Conservation (phyloP, 306 rosid species). For the Pyrus communis region DNA sequence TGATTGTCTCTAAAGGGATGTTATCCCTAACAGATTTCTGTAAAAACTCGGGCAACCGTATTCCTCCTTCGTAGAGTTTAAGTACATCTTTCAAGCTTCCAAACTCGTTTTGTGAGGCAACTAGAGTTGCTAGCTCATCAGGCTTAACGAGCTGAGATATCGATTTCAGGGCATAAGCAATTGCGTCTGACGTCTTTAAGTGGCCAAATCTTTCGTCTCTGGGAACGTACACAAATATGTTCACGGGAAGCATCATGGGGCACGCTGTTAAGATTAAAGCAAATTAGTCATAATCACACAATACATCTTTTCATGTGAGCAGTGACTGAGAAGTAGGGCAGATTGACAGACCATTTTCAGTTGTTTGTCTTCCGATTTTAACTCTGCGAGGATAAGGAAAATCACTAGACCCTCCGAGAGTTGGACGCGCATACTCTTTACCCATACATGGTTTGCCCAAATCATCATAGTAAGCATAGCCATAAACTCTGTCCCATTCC, state of each 20-base stretch:
- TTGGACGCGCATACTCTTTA: slow-evolving; percentile 32
- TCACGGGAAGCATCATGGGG: slow-evolving; percentile 29
- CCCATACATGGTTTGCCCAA: slow-evolving; percentile 45
- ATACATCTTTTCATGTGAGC: not conserved
- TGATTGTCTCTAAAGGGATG: slow-evolving; percentile 46
- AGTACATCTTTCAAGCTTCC: slow-evolving; percentile 55
- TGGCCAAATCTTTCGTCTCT: slow-evolving; percentile 83
- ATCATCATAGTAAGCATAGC: slow-evolving; percentile 66
- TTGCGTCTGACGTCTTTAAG: slow-evolving; percentile 69
- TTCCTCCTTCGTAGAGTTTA: slow-evolving; percentile 67
- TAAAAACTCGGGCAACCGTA: slow-evolving; percentile 40
- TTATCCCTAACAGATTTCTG: slow-evolving; percentile 29
- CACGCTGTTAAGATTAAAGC: slow-evolving; percentile 38
- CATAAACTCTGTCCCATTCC: slow-evolving; percentile 69
- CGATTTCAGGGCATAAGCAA: slow-evolving; percentile 59
- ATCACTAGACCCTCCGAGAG: slow-evolving; percentile 56
- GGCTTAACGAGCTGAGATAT: slow-evolving; percentile 50
- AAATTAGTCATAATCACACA: not conserved
- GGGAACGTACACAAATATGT: slow-evolving; percentile 72
- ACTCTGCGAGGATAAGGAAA: slow-evolving; percentile 82
- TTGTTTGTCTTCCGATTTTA: slow-evolving; percentile 52
- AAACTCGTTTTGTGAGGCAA: slow-evolving; percentile 58
- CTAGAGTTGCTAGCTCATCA: slow-evolving; percentile 39
- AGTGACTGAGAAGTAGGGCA: not conserved
- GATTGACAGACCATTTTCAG: slow-evolving; percentile 34